Conservation (phyloP, 257 asterid genomes). For the Solanum etuberosum region DNA sequence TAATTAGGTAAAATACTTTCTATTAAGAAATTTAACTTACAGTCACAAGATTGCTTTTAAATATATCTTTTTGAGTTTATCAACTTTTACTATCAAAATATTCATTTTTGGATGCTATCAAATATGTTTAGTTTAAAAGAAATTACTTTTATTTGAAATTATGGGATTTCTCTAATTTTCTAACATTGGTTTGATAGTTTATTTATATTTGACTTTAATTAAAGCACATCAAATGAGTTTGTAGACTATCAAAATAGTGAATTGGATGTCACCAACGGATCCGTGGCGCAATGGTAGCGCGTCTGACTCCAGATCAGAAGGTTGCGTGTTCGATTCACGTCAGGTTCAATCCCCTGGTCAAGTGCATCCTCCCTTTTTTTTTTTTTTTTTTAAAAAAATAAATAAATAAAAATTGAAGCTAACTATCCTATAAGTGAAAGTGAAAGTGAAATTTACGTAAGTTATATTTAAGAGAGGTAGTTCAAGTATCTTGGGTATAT, state of each 20-base stretch:
- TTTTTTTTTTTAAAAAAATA: too few relatives aligned
- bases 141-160: background rate
- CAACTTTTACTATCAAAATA: background rate
- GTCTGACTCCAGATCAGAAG: conserved; percentile 99
- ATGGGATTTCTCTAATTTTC: background rate
- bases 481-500: too few relatives aligned
- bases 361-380: conserved; percentile 41
- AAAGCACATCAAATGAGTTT: background rate
- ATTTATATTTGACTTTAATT: background rate
- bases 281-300: conserved; percentile 99
- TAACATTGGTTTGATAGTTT: background rate
- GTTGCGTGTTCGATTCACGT: conserved; percentile 96
- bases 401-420: too few relatives aligned
- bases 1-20: background rate
- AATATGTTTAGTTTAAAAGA: background rate
- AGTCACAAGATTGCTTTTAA: background rate
- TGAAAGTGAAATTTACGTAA: too few relatives aligned
- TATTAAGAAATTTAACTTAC: background rate
- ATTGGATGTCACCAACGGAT: background rate
- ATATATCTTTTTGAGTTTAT: too few relatives aligned
- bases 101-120: background rate
- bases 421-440: too few relatives aligned
- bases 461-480: too few relatives aligned
- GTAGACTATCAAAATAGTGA: background rate
- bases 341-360: conserved; percentile 39